A percentile compares a stretch with the other conserved stretches of the same genome.
Evolutionary conservation across 345 rosid species (phyloP).

Genomic region (Sonneratia caseolaris): DNA sequence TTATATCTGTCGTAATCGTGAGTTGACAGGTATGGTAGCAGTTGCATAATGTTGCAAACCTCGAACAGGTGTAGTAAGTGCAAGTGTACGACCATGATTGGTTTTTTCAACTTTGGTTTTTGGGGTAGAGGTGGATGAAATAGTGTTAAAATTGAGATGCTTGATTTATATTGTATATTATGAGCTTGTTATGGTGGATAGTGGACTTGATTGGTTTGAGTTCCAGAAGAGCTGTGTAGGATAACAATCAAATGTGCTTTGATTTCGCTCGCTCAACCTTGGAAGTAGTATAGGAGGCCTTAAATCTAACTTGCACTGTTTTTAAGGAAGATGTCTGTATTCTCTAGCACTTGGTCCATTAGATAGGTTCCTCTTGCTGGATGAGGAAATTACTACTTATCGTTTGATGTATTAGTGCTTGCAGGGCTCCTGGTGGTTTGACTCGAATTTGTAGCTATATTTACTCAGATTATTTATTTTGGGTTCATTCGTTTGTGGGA

Average conservation of each 20-base stretch:
- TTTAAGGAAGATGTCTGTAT: neutral
- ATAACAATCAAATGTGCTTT: neutral
- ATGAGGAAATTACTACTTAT: neutral
- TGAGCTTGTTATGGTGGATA: no score
- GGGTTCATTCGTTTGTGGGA: neutral
- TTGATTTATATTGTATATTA: neutral
- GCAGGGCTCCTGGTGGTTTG: neutral
- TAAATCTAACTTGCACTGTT: neutral
- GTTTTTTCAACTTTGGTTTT: neutral
- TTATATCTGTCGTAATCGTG: neutral
- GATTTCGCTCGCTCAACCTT: neutral
- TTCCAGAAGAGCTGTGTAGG: neutral
- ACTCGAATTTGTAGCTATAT: neutral
- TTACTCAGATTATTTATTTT: neutral
- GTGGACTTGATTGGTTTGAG: neutral
- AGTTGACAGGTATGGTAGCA: neutral
- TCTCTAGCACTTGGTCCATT: neutral
- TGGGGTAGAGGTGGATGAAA: neutral
- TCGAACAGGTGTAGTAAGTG: neutral
- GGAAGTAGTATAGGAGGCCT: neutral
- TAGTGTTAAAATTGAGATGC: neutral
- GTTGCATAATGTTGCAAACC: neutral
- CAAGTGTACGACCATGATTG: neutral
- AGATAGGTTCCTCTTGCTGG: neutral
- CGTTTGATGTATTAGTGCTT: neutral